Evolutionary conservation across 2,329 filamentous ascomycete species (phyloP).

Genomic region (Cercospora nicotianae): DNA sequence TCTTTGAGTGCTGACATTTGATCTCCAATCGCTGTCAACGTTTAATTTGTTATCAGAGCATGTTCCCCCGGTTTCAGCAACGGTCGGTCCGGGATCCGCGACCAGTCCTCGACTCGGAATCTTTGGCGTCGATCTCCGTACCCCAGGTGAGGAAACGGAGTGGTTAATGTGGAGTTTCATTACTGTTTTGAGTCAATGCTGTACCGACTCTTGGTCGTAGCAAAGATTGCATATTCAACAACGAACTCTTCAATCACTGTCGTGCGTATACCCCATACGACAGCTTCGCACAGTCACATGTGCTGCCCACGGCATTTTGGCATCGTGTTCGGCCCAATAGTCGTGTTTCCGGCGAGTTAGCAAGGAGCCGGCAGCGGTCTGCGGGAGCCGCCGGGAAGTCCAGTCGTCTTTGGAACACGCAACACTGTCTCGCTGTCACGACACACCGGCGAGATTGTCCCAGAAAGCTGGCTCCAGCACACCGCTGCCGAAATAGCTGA

Average conservation of each 20-base stretch:
- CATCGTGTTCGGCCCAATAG: not conserved
- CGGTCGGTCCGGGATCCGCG: not conserved
- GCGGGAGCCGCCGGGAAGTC: not conserved
- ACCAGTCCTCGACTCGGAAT: not conserved
- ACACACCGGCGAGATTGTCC: slow-evolving; percentile 15
- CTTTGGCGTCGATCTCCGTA: not conserved
- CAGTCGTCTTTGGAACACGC: not conserved
- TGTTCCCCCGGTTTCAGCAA: slow-evolving; percentile 1
- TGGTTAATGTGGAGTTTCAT: not conserved
- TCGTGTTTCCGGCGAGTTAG: not conserved
- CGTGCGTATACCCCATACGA: not conserved
- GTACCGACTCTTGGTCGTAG: not conserved
- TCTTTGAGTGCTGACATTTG: not conserved
- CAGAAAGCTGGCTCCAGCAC: slow-evolving; percentile 25
- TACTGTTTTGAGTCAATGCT: not conserved
- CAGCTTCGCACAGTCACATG: not conserved
- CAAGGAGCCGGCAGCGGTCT: not conserved
- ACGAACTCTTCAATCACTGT: not conserved
- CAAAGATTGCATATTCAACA: not conserved
- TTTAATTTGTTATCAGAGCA: slow-evolving; percentile 4
- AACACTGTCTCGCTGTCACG: not conserved
- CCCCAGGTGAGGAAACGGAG: not conserved
- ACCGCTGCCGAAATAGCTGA: slow-evolving; percentile 20
- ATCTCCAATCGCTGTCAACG: not conserved
- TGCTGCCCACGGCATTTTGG: not conserved